Conservation (phyloP, 306 rosid genomes). For the Inga laurina region DNA sequence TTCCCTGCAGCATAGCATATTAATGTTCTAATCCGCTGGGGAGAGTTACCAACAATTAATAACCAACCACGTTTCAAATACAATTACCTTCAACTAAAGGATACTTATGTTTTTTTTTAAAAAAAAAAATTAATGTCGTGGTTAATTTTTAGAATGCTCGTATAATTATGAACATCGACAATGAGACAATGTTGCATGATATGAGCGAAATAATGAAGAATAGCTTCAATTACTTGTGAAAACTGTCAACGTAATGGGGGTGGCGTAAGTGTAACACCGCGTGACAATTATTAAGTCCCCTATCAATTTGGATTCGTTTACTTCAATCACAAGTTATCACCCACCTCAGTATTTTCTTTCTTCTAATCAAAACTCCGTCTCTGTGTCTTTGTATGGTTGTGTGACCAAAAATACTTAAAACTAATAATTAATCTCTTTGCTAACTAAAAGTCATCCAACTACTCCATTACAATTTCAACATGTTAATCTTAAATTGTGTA, state of each 20-base stretch:
- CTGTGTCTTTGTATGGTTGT: neutral
- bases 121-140: neutral
- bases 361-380: neutral
- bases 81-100: too few species aligned
- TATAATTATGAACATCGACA: neutral
- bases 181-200: neutral
- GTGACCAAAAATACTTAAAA: neutral
- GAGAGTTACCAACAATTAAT: too few species aligned
- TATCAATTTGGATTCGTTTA: neutral
- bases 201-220: neutral
- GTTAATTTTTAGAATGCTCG: neutral
- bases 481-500: neutral
- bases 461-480: neutral
- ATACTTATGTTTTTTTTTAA: too few species aligned
- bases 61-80: accelerated
- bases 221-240: neutral
- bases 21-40: too few species aligned
- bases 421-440: neutral
- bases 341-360: neutral
- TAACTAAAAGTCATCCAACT: neutral
- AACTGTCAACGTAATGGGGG: neutral
- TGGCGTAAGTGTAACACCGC: neutral
- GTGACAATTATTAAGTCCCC: neutral
- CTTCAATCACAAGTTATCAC: neutral
- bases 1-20: accelerated